Base-by-base conservation (phyloP, 148 eudicot species). In the Linanthus parryae region DNA sequence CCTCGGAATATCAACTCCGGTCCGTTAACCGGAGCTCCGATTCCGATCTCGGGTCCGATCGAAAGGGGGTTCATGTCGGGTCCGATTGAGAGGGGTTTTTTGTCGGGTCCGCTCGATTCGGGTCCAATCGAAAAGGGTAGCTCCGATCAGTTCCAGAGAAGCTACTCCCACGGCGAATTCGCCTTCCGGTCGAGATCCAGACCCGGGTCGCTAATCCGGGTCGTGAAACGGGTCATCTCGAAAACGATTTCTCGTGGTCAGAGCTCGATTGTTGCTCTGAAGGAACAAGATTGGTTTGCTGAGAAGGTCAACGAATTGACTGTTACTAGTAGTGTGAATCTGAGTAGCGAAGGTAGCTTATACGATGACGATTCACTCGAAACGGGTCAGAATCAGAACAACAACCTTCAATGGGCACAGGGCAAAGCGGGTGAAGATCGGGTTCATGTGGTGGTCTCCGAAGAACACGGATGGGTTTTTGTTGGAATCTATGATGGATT, bases 1-100 rank as follows among this genome's bases (percentile, higher is more conserved):
- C 98, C 95, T 6, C 59, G 88, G n/a, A n/a, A n/a, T n/a, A n/a
- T n/a, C n/a, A n/a, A n/a, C n/a, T 90, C 97, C 20, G 97, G 95
- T 36, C 95, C 97, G 22, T 20, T 88, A 5, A n/a, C n/a, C n/a
- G n/a, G n/a, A n/a, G n/a, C n/a, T n/a, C n/a, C n/a, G n/a, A 57
- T 57, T 14, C 62, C 71, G 9, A 29, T 17, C 2, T 68, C 95
- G 19, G 89, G 90, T 14, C 84, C 82, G n/a, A 66, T 75, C 2
- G 94, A 84, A 35, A 70, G 79, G 2, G 94, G 86, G 5, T 90
- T 82, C 49, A 35, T 80, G 59, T 89, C 97, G 9, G 97, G 97
- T 31, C 95, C 97, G 18, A 78, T 90, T 8, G 97, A 85, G 57
- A 65, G 88, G 5, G 95, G 85, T 18, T 87, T 87, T 54, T 2